These are phyloP conservation scores for Gracilaria domingensis DNA, from an alignment of 23 red algal genomes.

Conservation along the genomic window DNA sequence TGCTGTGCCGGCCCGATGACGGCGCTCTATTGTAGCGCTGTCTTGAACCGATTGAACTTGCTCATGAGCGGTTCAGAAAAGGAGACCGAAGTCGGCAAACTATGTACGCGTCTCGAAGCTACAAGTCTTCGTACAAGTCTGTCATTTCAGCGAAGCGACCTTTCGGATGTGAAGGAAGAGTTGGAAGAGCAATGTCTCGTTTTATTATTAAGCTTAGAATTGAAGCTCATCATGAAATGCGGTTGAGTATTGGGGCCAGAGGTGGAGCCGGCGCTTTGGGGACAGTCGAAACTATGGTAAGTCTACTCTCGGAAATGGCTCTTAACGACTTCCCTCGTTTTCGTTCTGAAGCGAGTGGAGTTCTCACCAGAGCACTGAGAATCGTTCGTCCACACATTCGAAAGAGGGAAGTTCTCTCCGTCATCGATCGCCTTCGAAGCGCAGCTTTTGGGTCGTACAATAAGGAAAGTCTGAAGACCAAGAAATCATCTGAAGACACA, in stretches of 20 bases:
- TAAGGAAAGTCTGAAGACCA: too few relatives aligned
- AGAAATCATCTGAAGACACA: too few relatives aligned
- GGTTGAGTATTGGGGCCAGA: conserved; percentile 57
- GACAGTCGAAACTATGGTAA: conserved; percentile 43
- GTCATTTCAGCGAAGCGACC: conserved; percentile 65
- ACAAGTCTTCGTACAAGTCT: conserved; percentile 68
- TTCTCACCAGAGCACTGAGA: too few relatives aligned
- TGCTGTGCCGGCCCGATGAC: too few relatives aligned
- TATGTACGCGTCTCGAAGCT: conserved; percentile 58
- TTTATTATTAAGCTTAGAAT: conserved; percentile 88
- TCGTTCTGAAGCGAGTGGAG: too few relatives aligned
- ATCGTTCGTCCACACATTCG: too few relatives aligned
- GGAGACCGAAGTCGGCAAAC: conserved; percentile 56
- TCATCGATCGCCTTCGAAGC: too few relatives aligned
- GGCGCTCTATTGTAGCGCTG: conserved; percentile 80
- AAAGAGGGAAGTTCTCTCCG: too few relatives aligned
- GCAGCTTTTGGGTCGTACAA: too few relatives aligned
- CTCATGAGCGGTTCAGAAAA: conserved; percentile 89
- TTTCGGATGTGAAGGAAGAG: conserved; percentile 69
- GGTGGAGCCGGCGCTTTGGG: conserved; percentile 40
- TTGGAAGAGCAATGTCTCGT: conserved; percentile 74
- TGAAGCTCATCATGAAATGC: conserved; percentile 82
- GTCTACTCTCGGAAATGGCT: too few relatives aligned
- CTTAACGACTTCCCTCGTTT: too few relatives aligned
- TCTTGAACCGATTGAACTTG: conserved; percentile 88